These are phyloP conservation scores for Moricandia moricandioides DNA, from an alignment of 345 rosid genomes.

Conservation along the genomic window DNA sequence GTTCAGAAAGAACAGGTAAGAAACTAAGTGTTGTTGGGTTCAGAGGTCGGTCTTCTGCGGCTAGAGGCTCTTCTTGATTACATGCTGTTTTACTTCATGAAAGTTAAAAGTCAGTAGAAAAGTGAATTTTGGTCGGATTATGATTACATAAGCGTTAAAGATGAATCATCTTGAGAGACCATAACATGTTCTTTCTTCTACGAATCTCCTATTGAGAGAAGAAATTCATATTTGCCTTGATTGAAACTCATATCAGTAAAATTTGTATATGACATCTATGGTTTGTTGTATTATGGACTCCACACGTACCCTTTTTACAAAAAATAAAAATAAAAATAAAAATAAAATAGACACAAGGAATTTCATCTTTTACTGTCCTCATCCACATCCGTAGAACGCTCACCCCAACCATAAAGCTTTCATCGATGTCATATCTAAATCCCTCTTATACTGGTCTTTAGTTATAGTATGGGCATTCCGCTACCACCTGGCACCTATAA, in stretches of 20 bases:
- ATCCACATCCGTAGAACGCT: no score
- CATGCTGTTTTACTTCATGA: not conserved
- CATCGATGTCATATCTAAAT: no score
- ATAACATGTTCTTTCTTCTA: not conserved
- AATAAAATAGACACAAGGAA: no score
- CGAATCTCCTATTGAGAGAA: not conserved
- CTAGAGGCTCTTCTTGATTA: constrained; percentile 44
- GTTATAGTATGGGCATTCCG: no score
- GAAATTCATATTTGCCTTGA: not conserved
- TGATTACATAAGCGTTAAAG: not conserved
- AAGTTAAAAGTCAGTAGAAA: not conserved
- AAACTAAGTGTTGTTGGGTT: constrained; percentile 79
- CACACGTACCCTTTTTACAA: no score
- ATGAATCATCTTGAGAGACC: not conserved
- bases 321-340: no score
- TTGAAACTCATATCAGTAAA: not conserved
- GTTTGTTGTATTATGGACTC: not conserved
- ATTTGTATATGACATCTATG: not conserved
- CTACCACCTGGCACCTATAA: no score
- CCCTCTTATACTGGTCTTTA: no score
- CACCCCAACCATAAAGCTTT: no score
- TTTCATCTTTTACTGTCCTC: no score
- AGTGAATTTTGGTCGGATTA: not conserved
- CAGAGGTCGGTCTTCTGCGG: constrained; percentile 57
- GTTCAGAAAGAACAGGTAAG: constrained; percentile 31